Evolutionary conservation across 805 yeast genomes (phyloP).

Genomic region (Metschnikowia baotianmanensis): DNA sequence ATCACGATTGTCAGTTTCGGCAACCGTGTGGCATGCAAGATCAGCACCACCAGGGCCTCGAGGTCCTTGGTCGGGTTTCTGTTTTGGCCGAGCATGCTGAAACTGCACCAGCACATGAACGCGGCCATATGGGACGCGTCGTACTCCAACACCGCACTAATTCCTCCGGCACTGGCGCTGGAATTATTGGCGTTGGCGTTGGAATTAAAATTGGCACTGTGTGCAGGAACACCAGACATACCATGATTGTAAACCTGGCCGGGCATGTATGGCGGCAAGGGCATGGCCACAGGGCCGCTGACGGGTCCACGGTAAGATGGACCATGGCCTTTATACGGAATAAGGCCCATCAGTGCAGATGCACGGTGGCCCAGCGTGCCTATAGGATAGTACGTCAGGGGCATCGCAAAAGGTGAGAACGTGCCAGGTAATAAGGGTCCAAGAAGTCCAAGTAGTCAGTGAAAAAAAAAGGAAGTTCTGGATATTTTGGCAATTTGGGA

Average conservation of each 20-base stretch:
- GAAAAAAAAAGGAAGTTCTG: not conserved
- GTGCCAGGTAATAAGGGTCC: too few species aligned
- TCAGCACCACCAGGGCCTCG: constrained; percentile 58
- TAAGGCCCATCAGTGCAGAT: constrained; percentile 25
- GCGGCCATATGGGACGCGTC: constrained; percentile 75
- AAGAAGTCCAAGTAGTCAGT: too few species aligned
- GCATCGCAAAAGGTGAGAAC: too few species aligned
- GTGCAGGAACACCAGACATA: constrained; percentile 2
- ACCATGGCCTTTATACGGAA: constrained; percentile 19
- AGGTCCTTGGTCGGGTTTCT: constrained; percentile 48
- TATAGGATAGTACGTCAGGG: constrained; percentile 20
- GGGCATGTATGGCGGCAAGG: constrained; percentile 16
- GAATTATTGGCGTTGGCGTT: too few species aligned
- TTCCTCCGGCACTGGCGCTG: constrained; percentile 70
- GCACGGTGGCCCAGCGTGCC: constrained; percentile 43
- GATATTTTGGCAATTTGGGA: too few species aligned
- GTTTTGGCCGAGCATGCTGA: constrained; percentile 59
- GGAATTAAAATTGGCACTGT: too few species aligned
- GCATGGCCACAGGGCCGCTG: constrained; percentile 13
- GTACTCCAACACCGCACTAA: constrained; percentile 73
- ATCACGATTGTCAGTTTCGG: constrained; percentile 79
- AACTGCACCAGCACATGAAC: constrained; percentile 72
- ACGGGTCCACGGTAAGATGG: constrained; percentile 12
- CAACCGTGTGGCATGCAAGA: constrained; percentile 81
- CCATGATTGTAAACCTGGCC: constrained; percentile 4